phyloP scores from a whole-genome alignment of 208 protist species.

The Leishmania arabica region DNA sequence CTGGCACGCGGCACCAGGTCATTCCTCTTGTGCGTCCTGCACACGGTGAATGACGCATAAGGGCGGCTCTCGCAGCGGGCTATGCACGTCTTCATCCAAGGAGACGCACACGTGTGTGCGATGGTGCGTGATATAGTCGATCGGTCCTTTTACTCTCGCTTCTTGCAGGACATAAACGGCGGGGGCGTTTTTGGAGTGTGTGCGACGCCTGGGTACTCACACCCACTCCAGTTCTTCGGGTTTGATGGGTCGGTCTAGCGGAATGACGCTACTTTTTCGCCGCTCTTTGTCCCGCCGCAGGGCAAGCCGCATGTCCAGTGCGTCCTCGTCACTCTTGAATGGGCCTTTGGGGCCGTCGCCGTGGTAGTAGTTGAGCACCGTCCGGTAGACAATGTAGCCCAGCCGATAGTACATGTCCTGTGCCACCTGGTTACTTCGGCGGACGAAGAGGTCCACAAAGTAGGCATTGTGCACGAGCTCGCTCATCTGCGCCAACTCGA shows the following conservation, averaged over 20 bases:
- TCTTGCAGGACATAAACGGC: not conserved
- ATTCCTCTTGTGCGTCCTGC: not conserved
- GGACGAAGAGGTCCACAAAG: constrained; percentile 99
- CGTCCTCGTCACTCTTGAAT: constrained; percentile 85
- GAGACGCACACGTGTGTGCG: not conserved
- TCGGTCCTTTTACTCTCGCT: not conserved
- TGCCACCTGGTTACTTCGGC: constrained; percentile 96
- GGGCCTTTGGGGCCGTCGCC: constrained; percentile 57
- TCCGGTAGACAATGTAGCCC: constrained; percentile 98
- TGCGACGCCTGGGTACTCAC: constrained; percentile 17
- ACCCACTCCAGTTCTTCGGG: constrained; percentile 89
- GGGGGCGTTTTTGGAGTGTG: too few species aligned
- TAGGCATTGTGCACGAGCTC: constrained; percentile 93
- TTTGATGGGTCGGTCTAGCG: constrained; percentile 65
- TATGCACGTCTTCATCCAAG: not conserved
- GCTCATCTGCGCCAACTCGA: constrained; percentile 92
- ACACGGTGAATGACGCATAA: not conserved
- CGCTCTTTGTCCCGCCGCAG: constrained; percentile 91
- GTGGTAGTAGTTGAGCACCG: constrained; percentile 88
- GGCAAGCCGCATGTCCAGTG: constrained; percentile 98
- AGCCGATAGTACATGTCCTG: constrained; percentile 98
- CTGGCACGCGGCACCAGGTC: too few species aligned
- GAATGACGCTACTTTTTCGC: constrained; percentile 71
- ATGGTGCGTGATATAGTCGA: not conserved
- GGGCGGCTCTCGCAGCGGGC: not conserved